phyloP scores from a whole-genome alignment of 2,329 filamentous ascomycete species.

The Leptographium lundbergii region DNA sequence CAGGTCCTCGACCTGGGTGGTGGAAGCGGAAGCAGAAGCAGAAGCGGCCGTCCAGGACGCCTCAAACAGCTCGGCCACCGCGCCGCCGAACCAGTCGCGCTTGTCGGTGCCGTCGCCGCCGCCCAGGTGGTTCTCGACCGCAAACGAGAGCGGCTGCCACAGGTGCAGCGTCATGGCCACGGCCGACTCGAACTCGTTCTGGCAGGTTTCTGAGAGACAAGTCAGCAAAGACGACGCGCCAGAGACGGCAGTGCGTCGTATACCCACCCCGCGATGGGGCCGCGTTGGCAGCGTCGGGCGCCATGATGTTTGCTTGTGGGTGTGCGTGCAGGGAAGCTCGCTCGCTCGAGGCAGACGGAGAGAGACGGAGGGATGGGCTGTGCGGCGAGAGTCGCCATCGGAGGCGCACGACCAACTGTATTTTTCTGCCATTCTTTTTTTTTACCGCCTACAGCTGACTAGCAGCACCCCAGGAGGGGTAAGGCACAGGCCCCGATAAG shows the following conservation, averaged over 20 bases:
- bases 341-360: neutral
- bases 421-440: neutral
- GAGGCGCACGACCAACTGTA: neutral
- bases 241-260: neutral
- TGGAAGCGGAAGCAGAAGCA: conserved; percentile 9
- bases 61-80: conserved; percentile 65
- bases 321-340: neutral
- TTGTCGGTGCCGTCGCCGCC: conserved; percentile 74
- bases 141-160: conserved; percentile 80
- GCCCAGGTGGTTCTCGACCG: conserved; percentile 79
- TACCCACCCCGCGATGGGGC: neutral
- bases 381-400: too few relatives aligned
- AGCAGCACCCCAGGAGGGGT: neutral
- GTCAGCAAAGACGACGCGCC: neutral
- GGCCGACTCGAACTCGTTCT: conserved; percentile 68
- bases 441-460: neutral
- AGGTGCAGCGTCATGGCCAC: conserved; percentile 75
- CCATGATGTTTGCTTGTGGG: neutral
- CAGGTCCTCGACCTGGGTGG: conserved; percentile 33
- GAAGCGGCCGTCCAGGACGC: conserved; percentile 15
- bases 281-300: neutral
- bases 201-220: conserved; percentile 32
- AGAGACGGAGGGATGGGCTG: too few relatives aligned
- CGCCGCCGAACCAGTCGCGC: conserved; percentile 91
- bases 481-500: neutral